A percentile compares a stretch with the other conserved stretches of the same genome.
phyloP scores from a whole-genome alignment of 2,329 filamentous ascomycete species.

The Xylaria sp. region DNA sequence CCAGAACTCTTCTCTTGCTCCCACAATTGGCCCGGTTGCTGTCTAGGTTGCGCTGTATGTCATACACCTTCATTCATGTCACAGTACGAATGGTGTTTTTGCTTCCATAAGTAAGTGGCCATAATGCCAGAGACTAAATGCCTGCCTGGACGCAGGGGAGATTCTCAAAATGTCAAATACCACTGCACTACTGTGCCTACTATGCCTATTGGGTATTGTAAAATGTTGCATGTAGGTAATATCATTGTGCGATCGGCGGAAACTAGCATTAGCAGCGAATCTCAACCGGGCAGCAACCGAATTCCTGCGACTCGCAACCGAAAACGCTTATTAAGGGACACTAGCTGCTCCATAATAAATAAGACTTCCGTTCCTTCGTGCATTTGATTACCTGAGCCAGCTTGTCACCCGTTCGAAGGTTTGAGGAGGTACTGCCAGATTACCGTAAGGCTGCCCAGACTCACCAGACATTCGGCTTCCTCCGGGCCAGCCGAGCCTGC shows the following conservation, averaged over 20 bases:
- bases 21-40: slow-evolving; percentile 9
- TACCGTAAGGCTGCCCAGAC: slow-evolving; percentile 33
- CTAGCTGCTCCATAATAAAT: slow-evolving; percentile 18
- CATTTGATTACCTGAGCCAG: slow-evolving; percentile 21
- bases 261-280: slow-evolving; percentile 36
- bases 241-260: slow-evolving; percentile 36
- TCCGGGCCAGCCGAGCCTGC: slow-evolving; percentile 40
- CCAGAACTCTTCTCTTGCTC: slow-evolving; percentile 12
- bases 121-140: not conserved
- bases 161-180: slow-evolving; percentile 23
- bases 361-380: slow-evolving; percentile 19
- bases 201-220: slow-evolving; percentile 1
- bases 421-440: slow-evolving; percentile 13
- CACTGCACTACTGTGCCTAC: not conserved
- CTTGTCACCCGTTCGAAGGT: slow-evolving; percentile 21
- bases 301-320: slow-evolving; percentile 31
- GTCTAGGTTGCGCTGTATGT: not conserved
- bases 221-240: slow-evolving; percentile 30
- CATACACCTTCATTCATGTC: not conserved
- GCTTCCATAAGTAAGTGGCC: not conserved
- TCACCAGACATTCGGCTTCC: slow-evolving; percentile 43
- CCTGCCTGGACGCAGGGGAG: not conserved
- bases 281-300: slow-evolving; percentile 37
- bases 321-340: slow-evolving; percentile 27
- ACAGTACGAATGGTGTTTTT: not conserved